Percentiles rank a stretch among this genome's conserved stretches.
Conservation (phyloP, 441 rosid genomes). For the Pelargonium exstipulatum region DNA sequence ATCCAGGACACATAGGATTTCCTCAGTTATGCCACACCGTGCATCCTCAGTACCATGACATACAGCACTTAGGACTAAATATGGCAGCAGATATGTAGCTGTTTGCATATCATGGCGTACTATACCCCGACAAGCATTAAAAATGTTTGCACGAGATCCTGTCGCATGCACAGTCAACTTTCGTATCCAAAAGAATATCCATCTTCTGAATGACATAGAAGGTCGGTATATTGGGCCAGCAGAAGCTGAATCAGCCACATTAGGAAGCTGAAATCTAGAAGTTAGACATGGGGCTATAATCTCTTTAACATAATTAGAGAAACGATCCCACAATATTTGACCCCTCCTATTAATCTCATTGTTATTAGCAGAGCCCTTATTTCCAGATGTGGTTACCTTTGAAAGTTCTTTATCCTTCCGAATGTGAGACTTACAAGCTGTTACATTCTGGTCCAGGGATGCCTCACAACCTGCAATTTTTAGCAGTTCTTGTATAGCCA, state of each 20-base stretch:
- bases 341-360: conserved; percentile 64
- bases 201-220: conserved; percentile 95
- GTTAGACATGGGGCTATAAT: conserved; percentile 97
- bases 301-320: conserved; percentile 93
- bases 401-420: conserved; percentile 36
- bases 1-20: conserved; percentile 81
- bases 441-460: conserved; percentile 72
- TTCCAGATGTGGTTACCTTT: conserved; percentile 29
- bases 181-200: conserved; percentile 87
- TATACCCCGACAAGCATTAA: conserved; percentile 93
- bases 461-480: conserved; percentile 98
- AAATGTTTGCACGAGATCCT: conserved; percentile 84
- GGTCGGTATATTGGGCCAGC: conserved; percentile 83
- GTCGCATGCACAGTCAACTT: conserved; percentile 85
- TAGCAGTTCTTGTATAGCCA: conserved; percentile 95
- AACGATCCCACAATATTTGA: conserved; percentile 88
- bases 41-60: conserved; percentile 92
- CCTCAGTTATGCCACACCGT: conserved; percentile 76
- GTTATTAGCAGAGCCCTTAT: conserved; percentile 32
- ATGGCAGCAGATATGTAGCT: conserved; percentile 86
- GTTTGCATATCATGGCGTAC: conserved; percentile 97
- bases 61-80: conserved; percentile 84
- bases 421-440: conserved; percentile 35
- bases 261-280: conserved; percentile 95
- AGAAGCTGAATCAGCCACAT: conserved; percentile 65